Evolutionary conservation across 305 asterid genomes (phyloP).

Genomic region (Fraxinus albicans): DNA sequence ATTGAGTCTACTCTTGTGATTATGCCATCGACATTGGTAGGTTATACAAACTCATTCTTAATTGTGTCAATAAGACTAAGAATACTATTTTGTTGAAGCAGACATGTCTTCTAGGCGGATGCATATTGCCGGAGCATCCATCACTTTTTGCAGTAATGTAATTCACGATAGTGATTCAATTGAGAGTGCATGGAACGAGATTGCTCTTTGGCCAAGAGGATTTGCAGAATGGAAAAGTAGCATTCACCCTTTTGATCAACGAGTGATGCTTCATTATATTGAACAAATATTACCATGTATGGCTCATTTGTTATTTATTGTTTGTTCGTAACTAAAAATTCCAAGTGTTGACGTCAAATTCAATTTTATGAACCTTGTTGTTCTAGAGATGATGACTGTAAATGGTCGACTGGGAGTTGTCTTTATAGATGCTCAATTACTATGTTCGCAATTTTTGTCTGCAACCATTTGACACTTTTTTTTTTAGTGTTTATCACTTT

Average conservation of each 20-base stretch:
- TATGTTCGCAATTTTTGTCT: too few relatives aligned
- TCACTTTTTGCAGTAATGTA: slow-evolving; percentile 55
- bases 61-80: too few relatives aligned
- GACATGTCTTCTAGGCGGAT: too few relatives aligned
- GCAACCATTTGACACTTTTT: too few relatives aligned
- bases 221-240: slow-evolving; percentile 78
- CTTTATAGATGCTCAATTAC: too few relatives aligned
- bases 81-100: too few relatives aligned
- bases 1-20: slow-evolving; percentile 80
- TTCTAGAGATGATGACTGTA: slow-evolving; percentile 18
- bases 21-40: slow-evolving; percentile 82
- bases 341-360: slow-evolving; percentile 1
- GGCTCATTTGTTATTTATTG: neutral
- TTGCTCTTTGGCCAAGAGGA: slow-evolving; percentile 50
- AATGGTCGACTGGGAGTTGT: neutral
- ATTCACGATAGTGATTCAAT: slow-evolving; percentile 91
- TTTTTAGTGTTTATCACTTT: too few relatives aligned
- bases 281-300: neutral
- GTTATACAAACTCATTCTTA: slow-evolving; percentile 26
- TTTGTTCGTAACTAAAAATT: neutral
- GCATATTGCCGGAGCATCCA: too few relatives aligned
- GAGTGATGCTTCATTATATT: slow-evolving; percentile 6
- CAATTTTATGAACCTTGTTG: too few relatives aligned
- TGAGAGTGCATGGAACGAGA: slow-evolving; percentile 50
- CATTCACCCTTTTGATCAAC: slow-evolving; percentile 70